phyloP scores from a whole-genome alignment of 1,139 yeast species.

The Insectozyma bohioensis region DNA sequence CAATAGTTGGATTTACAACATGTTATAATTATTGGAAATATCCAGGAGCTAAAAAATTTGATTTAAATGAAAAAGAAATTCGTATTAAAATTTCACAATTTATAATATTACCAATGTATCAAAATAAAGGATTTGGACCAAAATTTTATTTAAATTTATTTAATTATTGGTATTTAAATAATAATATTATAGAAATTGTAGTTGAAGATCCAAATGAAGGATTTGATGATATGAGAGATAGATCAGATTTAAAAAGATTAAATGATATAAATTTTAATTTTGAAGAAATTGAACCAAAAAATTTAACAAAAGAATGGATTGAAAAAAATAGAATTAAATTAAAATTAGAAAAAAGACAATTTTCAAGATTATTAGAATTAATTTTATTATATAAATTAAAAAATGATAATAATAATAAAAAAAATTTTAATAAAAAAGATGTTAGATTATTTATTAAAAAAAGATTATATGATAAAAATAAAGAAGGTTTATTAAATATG shows the following conservation, averaged over 20 bases:
- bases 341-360: conserved; percentile 79
- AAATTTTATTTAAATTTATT: conserved; percentile 58
- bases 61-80: conserved; percentile 38
- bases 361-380: conserved; percentile 77
- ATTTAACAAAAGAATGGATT: conserved; percentile 45
- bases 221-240: conserved; percentile 87
- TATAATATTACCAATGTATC: conserved; percentile 78
- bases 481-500: conserved; percentile 69
- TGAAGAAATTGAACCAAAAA: conserved; percentile 20
- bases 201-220: conserved; percentile 95
- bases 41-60: conserved; percentile 58
- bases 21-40: conserved; percentile 85
- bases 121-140: conserved; percentile 70
- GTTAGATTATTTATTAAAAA: conserved; percentile 66
- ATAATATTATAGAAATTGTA: conserved; percentile 66
- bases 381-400: conserved; percentile 50
- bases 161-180: conserved; percentile 54
- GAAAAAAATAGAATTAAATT: conserved; percentile 30
- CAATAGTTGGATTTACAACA: conserved; percentile 77
- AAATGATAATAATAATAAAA: conserved; percentile 18
- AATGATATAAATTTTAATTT: conserved; percentile 24
- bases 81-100: conserved; percentile 88
- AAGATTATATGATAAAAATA: conserved; percentile 73
- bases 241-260: conserved; percentile 68
- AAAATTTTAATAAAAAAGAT: conserved; percentile 30